Conservation (phyloP, 257 asterid species). For the Lantana camara region DNA sequence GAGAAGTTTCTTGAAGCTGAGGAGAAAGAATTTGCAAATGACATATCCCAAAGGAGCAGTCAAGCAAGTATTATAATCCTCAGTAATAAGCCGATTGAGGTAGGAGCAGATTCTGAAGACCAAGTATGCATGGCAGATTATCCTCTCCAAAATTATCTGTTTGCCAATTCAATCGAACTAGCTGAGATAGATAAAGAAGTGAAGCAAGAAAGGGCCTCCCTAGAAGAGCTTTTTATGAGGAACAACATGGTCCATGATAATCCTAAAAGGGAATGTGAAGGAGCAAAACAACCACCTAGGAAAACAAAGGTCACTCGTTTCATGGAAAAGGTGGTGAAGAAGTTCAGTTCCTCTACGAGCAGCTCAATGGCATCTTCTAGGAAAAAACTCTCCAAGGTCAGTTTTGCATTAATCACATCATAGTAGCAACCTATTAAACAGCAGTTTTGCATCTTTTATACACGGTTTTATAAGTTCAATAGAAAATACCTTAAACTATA, state of each 20-base stretch:
- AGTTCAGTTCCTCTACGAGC: slow-evolving; percentile 42
- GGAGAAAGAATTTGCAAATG: slow-evolving; percentile 52
- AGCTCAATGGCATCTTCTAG: slow-evolving; percentile 41
- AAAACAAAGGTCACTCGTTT: slow-evolving; percentile 38
- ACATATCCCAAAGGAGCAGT: slow-evolving; percentile 60
- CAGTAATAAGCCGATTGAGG: slow-evolving; percentile 46
- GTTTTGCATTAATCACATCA: slow-evolving; percentile 28
- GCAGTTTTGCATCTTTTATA: slow-evolving; percentile 13
- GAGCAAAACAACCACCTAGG: slow-evolving; percentile 37
- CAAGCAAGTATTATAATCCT: slow-evolving; percentile 59
- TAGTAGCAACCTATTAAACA: slow-evolving; percentile 12
- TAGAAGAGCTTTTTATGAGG: slow-evolving; percentile 56
- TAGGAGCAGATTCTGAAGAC: slow-evolving; percentile 46
- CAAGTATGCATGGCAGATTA: slow-evolving; percentile 36
- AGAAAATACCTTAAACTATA: slow-evolving; percentile 15
- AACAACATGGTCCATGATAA: slow-evolving; percentile 31
- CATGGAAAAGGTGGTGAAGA: slow-evolving; percentile 70
- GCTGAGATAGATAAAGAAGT: slow-evolving; percentile 37
- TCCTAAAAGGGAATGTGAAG: slow-evolving; percentile 33
- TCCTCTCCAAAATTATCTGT: slow-evolving; percentile 74
- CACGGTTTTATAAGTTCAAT: slow-evolving; percentile 1
- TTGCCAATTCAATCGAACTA: slow-evolving; percentile 58
- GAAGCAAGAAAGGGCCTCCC: slow-evolving; percentile 55
- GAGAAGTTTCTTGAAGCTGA: slow-evolving; percentile 72
- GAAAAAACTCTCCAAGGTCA: slow-evolving; percentile 73